phyloP scores from a whole-genome alignment of 139 green algal genomes.

The Chlorella sp. region DNA sequence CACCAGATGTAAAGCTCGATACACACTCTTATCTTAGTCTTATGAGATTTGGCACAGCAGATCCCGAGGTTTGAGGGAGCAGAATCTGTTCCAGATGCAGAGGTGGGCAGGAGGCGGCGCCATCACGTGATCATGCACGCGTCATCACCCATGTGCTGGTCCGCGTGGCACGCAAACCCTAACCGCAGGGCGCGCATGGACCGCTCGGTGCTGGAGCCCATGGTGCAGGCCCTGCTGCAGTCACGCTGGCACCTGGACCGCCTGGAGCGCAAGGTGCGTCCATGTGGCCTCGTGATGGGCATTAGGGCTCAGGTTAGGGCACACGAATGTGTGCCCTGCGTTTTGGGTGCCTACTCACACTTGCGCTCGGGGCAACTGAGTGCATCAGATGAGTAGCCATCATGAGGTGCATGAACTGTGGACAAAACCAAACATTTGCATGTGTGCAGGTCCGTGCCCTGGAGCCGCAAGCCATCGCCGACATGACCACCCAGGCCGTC shows the following conservation, averaged over 20 bases:
- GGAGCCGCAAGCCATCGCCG: not conserved
- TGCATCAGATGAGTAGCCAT: not conserved
- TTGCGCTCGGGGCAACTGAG: not conserved
- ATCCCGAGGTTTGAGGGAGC: no score
- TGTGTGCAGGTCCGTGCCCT: not conserved
- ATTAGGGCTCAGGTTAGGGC: no score
- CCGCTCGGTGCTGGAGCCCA: not conserved
- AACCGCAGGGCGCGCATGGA: not conserved
- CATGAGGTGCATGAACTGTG: not conserved
- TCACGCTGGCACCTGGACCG: not conserved
- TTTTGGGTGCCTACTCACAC: not conserved
- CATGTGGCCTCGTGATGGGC: no score
- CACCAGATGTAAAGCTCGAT: no score
- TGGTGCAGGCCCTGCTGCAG: not conserved
- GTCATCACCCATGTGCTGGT: no score
- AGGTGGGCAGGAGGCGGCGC: no score
- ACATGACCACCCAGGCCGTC: not conserved
- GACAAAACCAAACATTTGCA: not conserved
- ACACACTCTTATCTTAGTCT: no score
- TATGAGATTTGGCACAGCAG: no score
- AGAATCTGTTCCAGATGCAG: no score
- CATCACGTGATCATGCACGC: no score
- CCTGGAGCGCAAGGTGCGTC: not conserved
- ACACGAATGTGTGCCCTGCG: no score
- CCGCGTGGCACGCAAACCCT: no score